phyloP scores from a whole-genome alignment of 2,329 filamentous ascomycete species.

The Aspergillus ochraceus region DNA sequence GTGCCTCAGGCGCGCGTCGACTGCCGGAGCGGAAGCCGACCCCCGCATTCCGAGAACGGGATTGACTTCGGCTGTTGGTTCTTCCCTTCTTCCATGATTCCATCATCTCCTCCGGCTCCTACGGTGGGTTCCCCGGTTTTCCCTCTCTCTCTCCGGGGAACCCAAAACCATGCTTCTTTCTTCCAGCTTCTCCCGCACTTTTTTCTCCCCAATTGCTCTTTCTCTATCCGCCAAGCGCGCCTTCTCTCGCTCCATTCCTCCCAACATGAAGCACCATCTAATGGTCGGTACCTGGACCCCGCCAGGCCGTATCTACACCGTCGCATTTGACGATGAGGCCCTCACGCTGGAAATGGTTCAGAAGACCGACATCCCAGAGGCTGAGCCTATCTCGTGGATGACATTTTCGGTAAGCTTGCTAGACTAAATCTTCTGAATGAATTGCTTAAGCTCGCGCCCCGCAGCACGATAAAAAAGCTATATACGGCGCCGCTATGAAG shows the following conservation, averaged over 20 bases:
- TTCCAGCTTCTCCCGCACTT: background rate
- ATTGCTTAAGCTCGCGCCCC: conserved; percentile 2
- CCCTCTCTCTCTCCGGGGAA: background rate
- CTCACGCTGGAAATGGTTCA: conserved; percentile 74
- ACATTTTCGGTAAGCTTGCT: conserved; percentile 69
- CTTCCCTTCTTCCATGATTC: background rate
- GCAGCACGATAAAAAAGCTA: conserved; percentile 76
- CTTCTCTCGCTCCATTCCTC: conserved; percentile 5
- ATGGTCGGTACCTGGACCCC: conserved; percentile 93
- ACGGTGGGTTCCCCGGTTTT: background rate
- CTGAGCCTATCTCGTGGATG: conserved; percentile 94
- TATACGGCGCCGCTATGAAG: conserved; percentile 91
- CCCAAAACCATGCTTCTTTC: background rate
- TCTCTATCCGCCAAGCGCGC: background rate
- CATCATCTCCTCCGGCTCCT: too few species aligned
- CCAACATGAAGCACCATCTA: conserved; percentile 78
- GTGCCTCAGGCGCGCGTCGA: background rate
- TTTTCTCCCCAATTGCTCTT: background rate
- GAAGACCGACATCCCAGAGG: conserved; percentile 74
- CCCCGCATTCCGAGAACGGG: background rate
- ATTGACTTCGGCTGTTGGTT: background rate
- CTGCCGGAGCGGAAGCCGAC: background rate
- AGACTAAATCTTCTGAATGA: background rate
- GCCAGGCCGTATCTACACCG: conserved; percentile 85
- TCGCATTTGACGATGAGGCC: conserved; percentile 81